Evolutionary conservation across 108 stramenopile species (phyloP), one percentile per base, ranked within the genome.

Genomic region (Stephanodiscus minutulus): DNA sequence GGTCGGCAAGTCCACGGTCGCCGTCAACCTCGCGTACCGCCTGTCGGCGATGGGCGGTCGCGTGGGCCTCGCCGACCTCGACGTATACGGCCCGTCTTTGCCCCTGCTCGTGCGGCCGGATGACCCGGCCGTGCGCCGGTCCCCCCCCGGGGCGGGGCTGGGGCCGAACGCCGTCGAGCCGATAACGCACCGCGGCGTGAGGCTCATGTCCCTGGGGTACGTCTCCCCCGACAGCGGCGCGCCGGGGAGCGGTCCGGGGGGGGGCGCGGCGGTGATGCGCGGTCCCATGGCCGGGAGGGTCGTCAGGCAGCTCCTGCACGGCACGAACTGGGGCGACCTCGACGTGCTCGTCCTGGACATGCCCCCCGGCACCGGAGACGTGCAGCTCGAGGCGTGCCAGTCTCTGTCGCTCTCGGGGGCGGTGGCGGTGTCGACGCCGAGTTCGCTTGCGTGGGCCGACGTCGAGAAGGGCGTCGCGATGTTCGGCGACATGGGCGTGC

Each of bases 331-430:
- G 99, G 98, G 99, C 21, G 87, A 96, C 35, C 79, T 99, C 41
- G 99, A 99, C 79, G 91, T 97, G 5, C 83, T 99, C 12, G 76
- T 99, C 5, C 74, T 99, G 15, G 99, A 99, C 74, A 70, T 99
- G 80, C 99, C 99, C 7, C 99, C 96, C 6, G 99, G 99, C 4
- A 99, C 98, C 5, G 99, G 99, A 0, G 99, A 99, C 79, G 96
- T 99, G 1, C 97, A 98, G 72, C 82, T 99, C 47, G 96, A 95
- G 50, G 87, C 98, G 13, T 96, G 95, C 29, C 98, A 99, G 85
- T 88, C 96, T 13, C 58, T 98, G n/a, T 70, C 90, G 53, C 64
- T 99, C 22, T 93, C 90, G 29, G 98, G 96, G 24, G 97, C 98
- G n/a, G 98, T 99, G 35, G 88, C 97, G 6, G 98, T 99, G 17